Evolutionary conservation across 2,329 filamentous ascomycete genomes (phyloP), one percentile per base, ranked within the genome.

Genomic region (Fusarium fracticaudum): DNA sequence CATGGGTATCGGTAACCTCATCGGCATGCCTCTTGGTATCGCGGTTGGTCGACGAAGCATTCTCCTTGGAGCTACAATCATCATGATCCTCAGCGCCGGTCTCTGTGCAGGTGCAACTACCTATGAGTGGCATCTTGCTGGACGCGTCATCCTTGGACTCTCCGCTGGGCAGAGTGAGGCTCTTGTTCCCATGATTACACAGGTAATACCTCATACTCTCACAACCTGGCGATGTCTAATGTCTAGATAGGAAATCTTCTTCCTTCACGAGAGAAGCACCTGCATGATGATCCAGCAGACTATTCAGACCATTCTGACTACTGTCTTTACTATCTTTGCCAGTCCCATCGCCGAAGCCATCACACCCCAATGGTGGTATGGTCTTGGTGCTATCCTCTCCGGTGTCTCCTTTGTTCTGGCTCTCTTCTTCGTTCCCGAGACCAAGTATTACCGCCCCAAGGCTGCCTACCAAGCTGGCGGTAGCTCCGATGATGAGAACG

Each of bases 251-350:
- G 74, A 76, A 48, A 75, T 76, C 15, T 76, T 76, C 35, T 76
- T 76, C 47, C 65, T 76, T 1, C 74, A 76, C 38, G 74, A 76
- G 44, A 45, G 74, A 59, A 63, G 74, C 2, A 72, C 68, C 7
- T 69, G 64, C 17, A 66, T 76, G 58, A 76, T 76, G 74, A 67
- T 76, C 8, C 74, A 76, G 13, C 73, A 76, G 18, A 76, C 68
- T 2, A 76, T 76, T 1, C 74, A 76, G 24, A 72, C 67, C 1
- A 76, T 76, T 8, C 50, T 68, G 41, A 76, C 74, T 3, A 64
- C 74, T 2, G 29, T 69, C 13, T 69, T 69, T 4, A 48, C 54
- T 12, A 69, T 69, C 31, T 69, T 69, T n/a, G 66, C 66, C 4
- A 48, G 66, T 8, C 66, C 64, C 5, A 69, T 69, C 5, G 66